phyloP scores from a whole-genome alignment of 2,329 filamentous ascomycete genomes.

The Fusarium proliferatum region DNA sequence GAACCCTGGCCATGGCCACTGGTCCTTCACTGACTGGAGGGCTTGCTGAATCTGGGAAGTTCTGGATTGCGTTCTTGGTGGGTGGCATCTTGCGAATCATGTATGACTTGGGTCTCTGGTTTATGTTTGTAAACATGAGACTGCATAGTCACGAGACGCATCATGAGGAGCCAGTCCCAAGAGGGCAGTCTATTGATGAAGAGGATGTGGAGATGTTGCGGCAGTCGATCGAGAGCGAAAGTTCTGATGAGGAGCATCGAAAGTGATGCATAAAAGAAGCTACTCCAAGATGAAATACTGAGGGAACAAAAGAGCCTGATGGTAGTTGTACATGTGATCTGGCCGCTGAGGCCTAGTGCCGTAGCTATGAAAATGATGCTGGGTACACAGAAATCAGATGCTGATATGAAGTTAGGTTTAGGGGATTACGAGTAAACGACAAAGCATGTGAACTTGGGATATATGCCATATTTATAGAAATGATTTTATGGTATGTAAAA shows the following conservation, averaged over 20 bases:
- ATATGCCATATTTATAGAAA: background rate
- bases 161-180: background rate
- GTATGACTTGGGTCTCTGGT: conserved; percentile 69
- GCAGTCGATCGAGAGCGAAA: background rate
- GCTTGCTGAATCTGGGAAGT: conserved; percentile 62
- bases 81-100: conserved; percentile 64
- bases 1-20: conserved; percentile 67
- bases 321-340: background rate
- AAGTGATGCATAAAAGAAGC: background rate
- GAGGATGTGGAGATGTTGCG: conserved; percentile 20
- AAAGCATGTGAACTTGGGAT: background rate
- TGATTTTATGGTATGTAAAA: background rate
- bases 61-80: conserved; percentile 72
- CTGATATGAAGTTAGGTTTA: no score
- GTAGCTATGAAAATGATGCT: background rate
- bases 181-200: conserved; percentile 22
- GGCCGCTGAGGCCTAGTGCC: rapidly evolving
- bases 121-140: conserved; percentile 69
- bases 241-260: conserved; percentile 10
- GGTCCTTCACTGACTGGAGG: conserved; percentile 67
- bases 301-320: rapidly evolving
- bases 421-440: background rate
- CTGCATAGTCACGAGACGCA: conserved; percentile 57
- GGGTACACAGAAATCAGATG: background rate
- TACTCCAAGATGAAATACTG: rapidly evolving